Conservation (phyloP, 345 rosid species). For the Pugionium dolabratum region DNA sequence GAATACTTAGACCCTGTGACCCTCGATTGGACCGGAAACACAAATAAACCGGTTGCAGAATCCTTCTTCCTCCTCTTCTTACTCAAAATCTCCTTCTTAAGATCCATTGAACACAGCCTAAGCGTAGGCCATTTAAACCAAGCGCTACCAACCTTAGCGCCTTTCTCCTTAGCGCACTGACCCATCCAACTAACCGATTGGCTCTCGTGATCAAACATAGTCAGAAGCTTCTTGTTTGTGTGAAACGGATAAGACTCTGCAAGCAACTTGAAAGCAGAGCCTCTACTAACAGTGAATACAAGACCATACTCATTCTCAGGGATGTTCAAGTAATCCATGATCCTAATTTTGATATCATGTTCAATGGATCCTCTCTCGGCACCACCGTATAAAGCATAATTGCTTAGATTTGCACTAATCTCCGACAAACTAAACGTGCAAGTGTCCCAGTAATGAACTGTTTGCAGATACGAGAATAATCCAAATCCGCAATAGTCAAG, state of each 20-base stretch:
- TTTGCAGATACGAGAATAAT: conserved; percentile 86
- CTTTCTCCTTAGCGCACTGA: conserved; percentile 93
- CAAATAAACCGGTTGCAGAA: conserved; percentile 85
- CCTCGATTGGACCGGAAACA: conserved; percentile 96
- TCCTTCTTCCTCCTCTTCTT: conserved; percentile 93
- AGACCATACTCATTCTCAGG: conserved; percentile 98
- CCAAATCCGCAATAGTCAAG: conserved; percentile 99
- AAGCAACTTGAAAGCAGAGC: conserved; percentile 93
- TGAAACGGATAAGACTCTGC: conserved; percentile 97
- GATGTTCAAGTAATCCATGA: conserved; percentile 94
- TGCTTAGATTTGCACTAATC: conserved; percentile 90
- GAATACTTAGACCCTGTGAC: conserved; percentile 98
- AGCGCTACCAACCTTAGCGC: conserved; percentile 80
- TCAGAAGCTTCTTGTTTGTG: conserved; percentile 86
- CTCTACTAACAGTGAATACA: conserved; percentile 98
- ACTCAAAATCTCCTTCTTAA: conserved; percentile 80
- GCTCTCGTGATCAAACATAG: conserved; percentile 99
- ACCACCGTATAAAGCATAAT: conserved; percentile 91
- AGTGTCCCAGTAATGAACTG: conserved; percentile 93
- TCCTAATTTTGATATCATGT: conserved; percentile 84
- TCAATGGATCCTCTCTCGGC: conserved; percentile 91
- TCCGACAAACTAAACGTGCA: conserved; percentile 96
- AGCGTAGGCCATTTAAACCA: conserved; percentile 99
- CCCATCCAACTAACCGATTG: conserved; percentile 98
- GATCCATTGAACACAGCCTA: conserved; percentile 88